A percentile compares a stretch with the other conserved stretches of the same genome.
These are phyloP conservation scores for Cystofilobasidium macerans DNA, from an alignment of 768 basidiomycete genomes.

Conservation along the genomic window DNA sequence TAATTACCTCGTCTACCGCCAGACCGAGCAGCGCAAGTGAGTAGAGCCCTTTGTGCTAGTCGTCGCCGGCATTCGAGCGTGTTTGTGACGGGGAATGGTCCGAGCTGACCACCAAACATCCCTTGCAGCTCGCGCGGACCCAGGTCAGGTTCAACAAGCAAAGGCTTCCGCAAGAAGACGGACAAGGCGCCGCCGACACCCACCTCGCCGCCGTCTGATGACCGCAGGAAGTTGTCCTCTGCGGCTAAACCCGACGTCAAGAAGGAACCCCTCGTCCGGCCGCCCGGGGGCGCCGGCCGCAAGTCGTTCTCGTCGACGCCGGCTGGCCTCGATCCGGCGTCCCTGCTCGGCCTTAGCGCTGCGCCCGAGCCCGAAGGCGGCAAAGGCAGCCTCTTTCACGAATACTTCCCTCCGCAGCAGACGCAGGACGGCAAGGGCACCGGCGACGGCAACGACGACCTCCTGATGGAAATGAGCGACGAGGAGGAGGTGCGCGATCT, in stretches of 20 bases:
- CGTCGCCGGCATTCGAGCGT: not conserved
- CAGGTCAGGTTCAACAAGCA: not conserved
- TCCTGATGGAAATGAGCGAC: not conserved
- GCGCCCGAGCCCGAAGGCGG: not conserved
- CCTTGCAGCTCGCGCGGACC: not conserved
- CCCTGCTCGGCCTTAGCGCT: not conserved
- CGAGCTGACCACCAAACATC: no score
- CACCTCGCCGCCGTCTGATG: not conserved
- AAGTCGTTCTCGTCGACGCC: not conserved
- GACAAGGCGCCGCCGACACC: not conserved
- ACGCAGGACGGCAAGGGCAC: not conserved
- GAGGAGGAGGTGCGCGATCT: not conserved
- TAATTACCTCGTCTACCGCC: conserved; percentile 10
- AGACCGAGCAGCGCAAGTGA: conserved; percentile 5
- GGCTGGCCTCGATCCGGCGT: not conserved
- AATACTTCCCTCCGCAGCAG: not conserved
- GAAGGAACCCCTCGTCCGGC: conserved; percentile 3
- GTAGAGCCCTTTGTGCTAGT: not conserved
- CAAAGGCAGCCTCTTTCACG: no score
- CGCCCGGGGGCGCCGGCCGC: not conserved
- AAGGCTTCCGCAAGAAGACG: not conserved
- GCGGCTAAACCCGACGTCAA: not conserved
- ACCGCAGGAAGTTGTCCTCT: not conserved
- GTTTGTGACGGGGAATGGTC: no score
- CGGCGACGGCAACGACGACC: not conserved